Conservation (phyloP, 495 filamentous ascomycete species). For the Neurospora discreta region DNA sequence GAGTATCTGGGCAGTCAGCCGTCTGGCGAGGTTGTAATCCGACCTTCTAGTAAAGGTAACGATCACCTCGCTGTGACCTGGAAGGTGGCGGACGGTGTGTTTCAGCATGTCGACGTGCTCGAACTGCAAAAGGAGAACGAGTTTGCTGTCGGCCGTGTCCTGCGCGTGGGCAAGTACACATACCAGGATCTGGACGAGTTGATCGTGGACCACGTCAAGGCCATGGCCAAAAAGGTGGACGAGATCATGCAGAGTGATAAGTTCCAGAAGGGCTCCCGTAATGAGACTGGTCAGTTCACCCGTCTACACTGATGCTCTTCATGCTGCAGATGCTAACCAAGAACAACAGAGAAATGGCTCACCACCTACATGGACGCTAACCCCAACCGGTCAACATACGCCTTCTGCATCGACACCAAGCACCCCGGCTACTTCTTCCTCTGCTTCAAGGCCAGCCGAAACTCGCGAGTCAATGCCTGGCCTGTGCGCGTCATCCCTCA, state of each 20-base stretch:
- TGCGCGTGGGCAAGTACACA: constrained; percentile 76
- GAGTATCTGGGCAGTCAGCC: constrained; percentile 80
- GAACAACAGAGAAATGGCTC: constrained; percentile 73
- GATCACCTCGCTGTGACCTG: constrained; percentile 95
- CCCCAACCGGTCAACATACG: constrained; percentile 83
- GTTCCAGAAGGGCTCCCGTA: constrained; percentile 67
- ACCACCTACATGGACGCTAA: constrained; percentile 92
- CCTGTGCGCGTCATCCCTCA: constrained; percentile 83
- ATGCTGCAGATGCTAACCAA: constrained; percentile 18
- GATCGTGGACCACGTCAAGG: constrained; percentile 92
- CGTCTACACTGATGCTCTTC: background rate
- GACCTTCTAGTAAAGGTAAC: constrained; percentile 83
- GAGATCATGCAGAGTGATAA: constrained; percentile 91
- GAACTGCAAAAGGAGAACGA: constrained; percentile 95
- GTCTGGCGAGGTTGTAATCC: constrained; percentile 84
- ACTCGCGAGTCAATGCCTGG: constrained; percentile 64
- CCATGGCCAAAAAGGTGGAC: constrained; percentile 95
- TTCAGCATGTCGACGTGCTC: constrained; percentile 94
- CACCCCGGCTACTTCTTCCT: constrained; percentile 90
- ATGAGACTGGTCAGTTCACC: constrained; percentile 65
- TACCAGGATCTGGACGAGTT: constrained; percentile 96
- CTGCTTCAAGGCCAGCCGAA: constrained; percentile 83
- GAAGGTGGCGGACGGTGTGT: constrained; percentile 93
- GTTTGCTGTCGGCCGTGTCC: constrained; percentile 74
- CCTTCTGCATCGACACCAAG: constrained; percentile 86